Evolutionary conservation across 176 grass and related monocot species (phyloP), one percentile per base, ranked within the genome.

Genomic region (Thalia dealbata): DNA sequence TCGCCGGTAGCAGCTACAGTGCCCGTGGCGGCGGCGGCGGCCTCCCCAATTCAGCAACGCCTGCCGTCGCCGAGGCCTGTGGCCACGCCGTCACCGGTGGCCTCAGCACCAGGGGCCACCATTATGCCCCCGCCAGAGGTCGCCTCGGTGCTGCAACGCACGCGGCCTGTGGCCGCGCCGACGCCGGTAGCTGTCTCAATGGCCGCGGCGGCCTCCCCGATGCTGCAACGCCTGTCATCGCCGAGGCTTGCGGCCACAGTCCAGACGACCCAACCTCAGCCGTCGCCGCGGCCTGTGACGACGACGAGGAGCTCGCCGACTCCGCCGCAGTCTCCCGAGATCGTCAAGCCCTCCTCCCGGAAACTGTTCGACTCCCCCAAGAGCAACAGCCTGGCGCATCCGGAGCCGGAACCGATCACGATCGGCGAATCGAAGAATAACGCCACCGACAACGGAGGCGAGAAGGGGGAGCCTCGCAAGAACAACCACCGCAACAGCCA

Each of bases 271-370:
- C 22, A 58, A 70, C 14, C 50, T 9, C 58, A 58, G n/a, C 68
- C 68, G 19, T n/a, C 61, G 22, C 71, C 11, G 25, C 69, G 50
- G 6, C 71, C 43, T 6, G 4, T 56, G 7, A 50, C 35, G 15
- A 14, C 21, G 23, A 64, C 26, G 12, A 32, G 76, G 12, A 32
- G 76, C 18, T 38, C 73, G 15, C 65, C 72, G 55, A 28, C 77
- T n/a, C 78, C 68, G 0, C 75, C 64, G 10, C 79, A 64, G 7
- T 78, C 79, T 70, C 79, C 84, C 16, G 78, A 78, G 32, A 52
- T 75, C 32, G 78, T 78, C 52, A 81, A 78, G 27, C 22, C 79
- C 50, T 78, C 67, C 32, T 81, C 58, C 35, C 77, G 67, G n/a
- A 69, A 73, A 35, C 38, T 41, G 56, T 3, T 78, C 74, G 22